A percentile compares a stretch with the other conserved stretches of the same genome.
phyloP scores from a whole-genome alignment of 495 filamentous ascomycete genomes.

The Ascodesmis nigricans region DNA sequence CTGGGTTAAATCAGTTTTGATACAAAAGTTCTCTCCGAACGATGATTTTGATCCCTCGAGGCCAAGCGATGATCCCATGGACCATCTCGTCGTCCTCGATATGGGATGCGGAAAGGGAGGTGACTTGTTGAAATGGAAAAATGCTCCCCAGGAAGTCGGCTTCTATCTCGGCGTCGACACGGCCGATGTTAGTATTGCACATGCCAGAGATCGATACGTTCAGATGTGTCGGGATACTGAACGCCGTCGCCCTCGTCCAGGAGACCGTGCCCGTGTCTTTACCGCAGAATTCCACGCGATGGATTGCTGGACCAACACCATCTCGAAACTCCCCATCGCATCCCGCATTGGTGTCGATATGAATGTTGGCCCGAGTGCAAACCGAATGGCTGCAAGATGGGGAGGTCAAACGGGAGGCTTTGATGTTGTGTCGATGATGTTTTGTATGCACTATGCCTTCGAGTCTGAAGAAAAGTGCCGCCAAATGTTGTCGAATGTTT shows the following conservation, averaged over 20 bases:
- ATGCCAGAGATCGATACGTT: conserved; percentile 64
- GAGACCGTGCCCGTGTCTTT: conserved; percentile 37
- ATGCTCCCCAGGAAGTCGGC: conserved; percentile 59
- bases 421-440: conserved; percentile 96
- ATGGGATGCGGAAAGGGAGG: conserved; percentile 94
- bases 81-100: conserved; percentile 55
- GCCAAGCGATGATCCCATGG: conserved; percentile 18
- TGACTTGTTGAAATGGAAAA: conserved; percentile 86
- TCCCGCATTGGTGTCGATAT: conserved; percentile 65
- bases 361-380: conserved; percentile 36
- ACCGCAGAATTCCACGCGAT: conserved; percentile 67
- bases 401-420: conserved; percentile 43
- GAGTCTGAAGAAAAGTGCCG: conserved; percentile 74
- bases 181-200: conserved; percentile 72
- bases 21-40: conserved; percentile 83
- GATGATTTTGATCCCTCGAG: conserved; percentile 45
- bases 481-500: conserved; percentile 82
- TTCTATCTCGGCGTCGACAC: conserved; percentile 87
- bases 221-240: conserved; percentile 34
- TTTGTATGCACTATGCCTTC: conserved; percentile 97
- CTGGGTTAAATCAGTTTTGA: conserved; percentile 91
- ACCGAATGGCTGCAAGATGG: conserved; percentile 31
- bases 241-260: conserved; percentile 37
- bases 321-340: conserved; percentile 56
- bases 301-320: conserved; percentile 68